Conservation (phyloP, 75 land plant genomes). For the Cryptomeria japonica region DNA sequence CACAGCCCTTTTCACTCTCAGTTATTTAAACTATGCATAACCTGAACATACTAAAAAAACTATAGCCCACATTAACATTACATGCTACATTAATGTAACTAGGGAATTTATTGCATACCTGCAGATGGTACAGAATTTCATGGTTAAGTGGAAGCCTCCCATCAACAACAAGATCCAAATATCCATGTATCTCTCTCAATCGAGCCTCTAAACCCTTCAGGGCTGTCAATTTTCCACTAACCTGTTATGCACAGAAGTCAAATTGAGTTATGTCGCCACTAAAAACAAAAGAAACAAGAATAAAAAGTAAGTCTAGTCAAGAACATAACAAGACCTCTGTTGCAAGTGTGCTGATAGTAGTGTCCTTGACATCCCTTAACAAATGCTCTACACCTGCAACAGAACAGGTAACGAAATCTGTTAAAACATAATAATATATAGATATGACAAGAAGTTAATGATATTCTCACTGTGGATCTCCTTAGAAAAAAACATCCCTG, state of each 20-base stretch:
- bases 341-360: conserved; percentile 94
- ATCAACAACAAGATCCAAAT: conserved; percentile 88
- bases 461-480: background rate
- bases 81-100: background rate
- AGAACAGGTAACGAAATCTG: background rate
- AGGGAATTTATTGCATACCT: conserved; percentile 43
- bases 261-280: background rate
- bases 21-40: background rate
- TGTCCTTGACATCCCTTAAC: conserved; percentile 96
- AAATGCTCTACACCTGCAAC: conserved; percentile 90
- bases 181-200: conserved; percentile 77
- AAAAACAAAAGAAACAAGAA: background rate
- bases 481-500: background rate
- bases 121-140: conserved; percentile 95
- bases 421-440: background rate
- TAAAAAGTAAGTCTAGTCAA: background rate
- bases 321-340: conserved; percentile 64
- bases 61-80: background rate
- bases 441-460: background rate
- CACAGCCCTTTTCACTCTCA: background rate
- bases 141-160: conserved; percentile 91
- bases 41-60: conserved; percentile 1
- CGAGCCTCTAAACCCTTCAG: conserved; percentile 93
- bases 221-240: conserved; percentile 85
- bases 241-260: conserved; percentile 37